Conservation (phyloP, 2,329 filamentous ascomycete genomes). For the Aureobasidium sp. region DNA sequence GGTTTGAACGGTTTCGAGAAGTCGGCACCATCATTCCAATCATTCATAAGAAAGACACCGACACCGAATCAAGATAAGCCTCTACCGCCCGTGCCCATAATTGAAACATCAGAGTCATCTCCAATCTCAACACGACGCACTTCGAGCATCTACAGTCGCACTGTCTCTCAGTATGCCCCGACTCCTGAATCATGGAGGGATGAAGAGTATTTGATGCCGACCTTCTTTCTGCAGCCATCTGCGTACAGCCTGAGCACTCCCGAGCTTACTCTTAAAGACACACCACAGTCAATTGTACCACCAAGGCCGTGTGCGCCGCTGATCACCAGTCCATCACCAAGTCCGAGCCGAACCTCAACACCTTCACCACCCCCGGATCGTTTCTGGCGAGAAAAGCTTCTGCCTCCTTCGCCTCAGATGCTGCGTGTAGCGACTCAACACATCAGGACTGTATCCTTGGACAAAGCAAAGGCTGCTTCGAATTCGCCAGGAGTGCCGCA, state of each 20-base stretch:
- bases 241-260: slow-evolving; percentile 19
- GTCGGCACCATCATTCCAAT: slow-evolving; percentile 27
- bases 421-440: neutral
- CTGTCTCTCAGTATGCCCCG: slow-evolving; percentile 24
- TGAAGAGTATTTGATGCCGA: slow-evolving; percentile 19
- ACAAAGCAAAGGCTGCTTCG: slow-evolving; percentile 11
- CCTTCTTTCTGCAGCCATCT: slow-evolving; percentile 23
- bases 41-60: slow-evolving; percentile 27
- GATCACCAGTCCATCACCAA: slow-evolving; percentile 10
- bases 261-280: neutral
- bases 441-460: slow-evolving; percentile 5
- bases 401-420: neutral
- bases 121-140: slow-evolving; percentile 15
- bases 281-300: neutral
- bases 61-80: slow-evolving; percentile 25
- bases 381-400: neutral
- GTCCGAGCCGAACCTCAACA: neutral
- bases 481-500: neutral
- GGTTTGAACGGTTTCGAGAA: slow-evolving; percentile 23
- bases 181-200: slow-evolving; percentile 17
- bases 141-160: slow-evolving; percentile 31
- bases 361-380: neutral
- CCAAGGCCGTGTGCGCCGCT: slow-evolving; percentile 11
- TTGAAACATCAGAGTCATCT: neutral
- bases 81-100: slow-evolving; percentile 25